These are phyloP conservation scores for Ascochyta koolunga DNA, from an alignment of 2,329 filamentous ascomycete genomes.

Conservation along the genomic window DNA sequence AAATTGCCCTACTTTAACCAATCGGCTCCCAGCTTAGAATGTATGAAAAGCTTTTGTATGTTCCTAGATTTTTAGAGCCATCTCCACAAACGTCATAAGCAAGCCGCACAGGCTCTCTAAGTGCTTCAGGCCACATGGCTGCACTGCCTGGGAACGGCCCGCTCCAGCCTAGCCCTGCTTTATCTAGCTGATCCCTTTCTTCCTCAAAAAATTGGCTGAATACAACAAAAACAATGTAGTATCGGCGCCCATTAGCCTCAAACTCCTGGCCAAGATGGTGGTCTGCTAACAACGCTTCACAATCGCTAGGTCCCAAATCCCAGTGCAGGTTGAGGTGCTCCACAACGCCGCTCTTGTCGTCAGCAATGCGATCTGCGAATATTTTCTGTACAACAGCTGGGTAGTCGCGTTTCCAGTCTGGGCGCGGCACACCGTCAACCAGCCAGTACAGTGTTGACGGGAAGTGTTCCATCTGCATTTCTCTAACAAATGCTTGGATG, in stretches of 20 bases:
- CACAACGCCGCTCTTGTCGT: neutral
- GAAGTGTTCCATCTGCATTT: neutral
- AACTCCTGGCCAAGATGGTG: constrained; percentile 1
- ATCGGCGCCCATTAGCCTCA: constrained; percentile 3
- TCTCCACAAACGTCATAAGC: constrained; percentile 4
- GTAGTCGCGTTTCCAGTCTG: neutral
- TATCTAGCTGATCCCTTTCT: constrained; percentile 2
- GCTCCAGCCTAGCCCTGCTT: constrained; percentile 2
- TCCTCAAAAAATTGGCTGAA: neutral
- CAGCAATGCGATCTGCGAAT: neutral
- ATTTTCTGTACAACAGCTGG: neutral
- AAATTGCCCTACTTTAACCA: neutral
- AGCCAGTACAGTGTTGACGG: neutral
- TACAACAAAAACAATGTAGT: constrained; percentile 7
- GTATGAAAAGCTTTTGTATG: neutral
- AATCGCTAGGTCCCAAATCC: neutral
- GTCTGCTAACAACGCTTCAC: constrained; percentile 8
- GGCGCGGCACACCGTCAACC: neutral
- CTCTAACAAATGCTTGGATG: neutral
- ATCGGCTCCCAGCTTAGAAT: constrained; percentile 1
- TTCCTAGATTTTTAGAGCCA: neutral
- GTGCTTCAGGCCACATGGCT: neutral
- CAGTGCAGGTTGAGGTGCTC: constrained; percentile 1
- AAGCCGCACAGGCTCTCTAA: constrained; percentile 10
- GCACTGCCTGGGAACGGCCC: constrained; percentile 8